Evolutionary conservation across 768 basidiomycete species (phyloP).

Genomic region (Collybia sp.): DNA sequence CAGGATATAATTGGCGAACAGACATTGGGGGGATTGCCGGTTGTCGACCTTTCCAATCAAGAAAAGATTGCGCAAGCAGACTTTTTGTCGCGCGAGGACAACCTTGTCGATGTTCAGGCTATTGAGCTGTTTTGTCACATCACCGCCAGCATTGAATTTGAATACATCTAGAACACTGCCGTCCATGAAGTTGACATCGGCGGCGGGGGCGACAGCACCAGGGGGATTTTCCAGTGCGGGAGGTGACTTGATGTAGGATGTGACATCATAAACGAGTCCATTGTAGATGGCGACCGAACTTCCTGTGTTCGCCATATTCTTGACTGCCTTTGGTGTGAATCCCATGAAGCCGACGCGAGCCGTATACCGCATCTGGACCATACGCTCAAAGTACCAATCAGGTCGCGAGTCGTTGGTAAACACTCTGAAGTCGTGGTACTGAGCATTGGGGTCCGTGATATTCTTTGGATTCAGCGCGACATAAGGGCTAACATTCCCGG

Average conservation of each 20-base stretch:
- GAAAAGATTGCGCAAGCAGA: constrained; percentile 92
- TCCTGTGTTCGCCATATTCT: constrained; percentile 59
- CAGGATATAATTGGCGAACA: constrained; percentile 88
- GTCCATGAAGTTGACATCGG: constrained; percentile 67
- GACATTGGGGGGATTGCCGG: constrained; percentile 86
- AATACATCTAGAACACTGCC: constrained; percentile 68
- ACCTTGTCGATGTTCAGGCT: constrained; percentile 53
- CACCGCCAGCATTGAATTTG: constrained; percentile 66
- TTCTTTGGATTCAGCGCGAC: constrained; percentile 76
- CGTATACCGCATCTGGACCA: constrained; percentile 91
- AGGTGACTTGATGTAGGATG: constrained; percentile 69
- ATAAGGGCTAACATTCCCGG: constrained; percentile 79
- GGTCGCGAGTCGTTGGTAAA: constrained; percentile 86
- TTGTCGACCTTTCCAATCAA: constrained; percentile 89
- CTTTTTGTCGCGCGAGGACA: constrained; percentile 67
- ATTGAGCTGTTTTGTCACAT: constrained; percentile 77
- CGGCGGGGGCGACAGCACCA: constrained; percentile 37
- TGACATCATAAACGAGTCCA: constrained; percentile 82
- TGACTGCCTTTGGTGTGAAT: constrained; percentile 71
- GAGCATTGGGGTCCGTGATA: constrained; percentile 65
- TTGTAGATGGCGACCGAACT: constrained; percentile 83
- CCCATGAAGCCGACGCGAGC: constrained; percentile 88
- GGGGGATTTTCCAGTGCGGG: constrained; percentile 49
- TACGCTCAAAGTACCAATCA: constrained; percentile 96
- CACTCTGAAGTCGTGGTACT: constrained; percentile 96